Conservation (phyloP, 2,329 filamentous ascomycete genomes). For the Aspergillus transmontanensis region DNA sequence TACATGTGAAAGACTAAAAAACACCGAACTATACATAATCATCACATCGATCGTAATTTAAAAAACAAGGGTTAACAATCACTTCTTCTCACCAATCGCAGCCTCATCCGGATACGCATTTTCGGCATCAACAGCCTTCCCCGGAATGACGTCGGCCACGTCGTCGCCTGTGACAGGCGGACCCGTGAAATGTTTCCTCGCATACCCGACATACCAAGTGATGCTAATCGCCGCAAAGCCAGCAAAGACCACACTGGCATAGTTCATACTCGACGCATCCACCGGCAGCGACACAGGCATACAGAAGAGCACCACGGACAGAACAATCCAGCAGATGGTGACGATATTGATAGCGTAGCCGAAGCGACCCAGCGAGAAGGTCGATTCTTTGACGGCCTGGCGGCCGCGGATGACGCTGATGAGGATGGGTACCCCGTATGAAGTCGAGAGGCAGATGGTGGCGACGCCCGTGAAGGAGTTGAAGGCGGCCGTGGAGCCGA, state of each 20-base stretch:
- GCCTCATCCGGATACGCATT: constrained; percentile 21
- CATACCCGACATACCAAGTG: constrained; percentile 65
- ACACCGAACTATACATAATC: neutral
- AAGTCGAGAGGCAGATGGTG: constrained; percentile 75
- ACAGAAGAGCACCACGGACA: constrained; percentile 73
- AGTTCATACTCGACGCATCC: constrained; percentile 63
- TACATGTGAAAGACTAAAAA: neutral
- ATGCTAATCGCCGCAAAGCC: constrained; percentile 63
- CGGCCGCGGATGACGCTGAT: constrained; percentile 69
- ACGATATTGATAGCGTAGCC: constrained; percentile 69
- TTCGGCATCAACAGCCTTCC: constrained; percentile 37
- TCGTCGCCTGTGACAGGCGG: constrained; percentile 47
- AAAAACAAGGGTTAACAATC: neutral
- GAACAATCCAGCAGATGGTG: constrained; percentile 69
- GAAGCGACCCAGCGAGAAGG: constrained; percentile 69
- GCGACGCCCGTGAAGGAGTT: constrained; percentile 79
- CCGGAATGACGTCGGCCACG: constrained; percentile 35
- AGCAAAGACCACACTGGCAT: constrained; percentile 67
- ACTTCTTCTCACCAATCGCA: constrained; percentile 13
- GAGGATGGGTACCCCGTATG: constrained; percentile 75
- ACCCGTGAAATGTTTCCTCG: constrained; percentile 65
- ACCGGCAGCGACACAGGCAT: constrained; percentile 69
- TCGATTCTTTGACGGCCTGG: constrained; percentile 65
- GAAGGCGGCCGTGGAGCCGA: constrained; percentile 75
- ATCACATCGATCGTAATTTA: neutral